phyloP scores from a whole-genome alignment of 495 filamentous ascomycete species.

The Schizothecium vesticola region DNA sequence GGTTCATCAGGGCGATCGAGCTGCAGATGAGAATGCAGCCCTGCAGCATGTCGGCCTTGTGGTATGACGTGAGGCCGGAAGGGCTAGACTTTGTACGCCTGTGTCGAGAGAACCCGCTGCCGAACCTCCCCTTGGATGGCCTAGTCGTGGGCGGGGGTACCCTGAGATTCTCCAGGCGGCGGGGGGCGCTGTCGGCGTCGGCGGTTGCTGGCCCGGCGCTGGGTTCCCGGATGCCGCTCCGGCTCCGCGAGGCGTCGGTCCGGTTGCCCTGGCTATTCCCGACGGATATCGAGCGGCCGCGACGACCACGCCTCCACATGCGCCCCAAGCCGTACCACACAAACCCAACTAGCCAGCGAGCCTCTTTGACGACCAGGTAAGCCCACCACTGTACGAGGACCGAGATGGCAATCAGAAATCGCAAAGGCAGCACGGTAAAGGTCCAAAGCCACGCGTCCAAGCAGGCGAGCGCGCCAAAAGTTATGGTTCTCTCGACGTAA shows the following conservation, averaged over 20 bases:
- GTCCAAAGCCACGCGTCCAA: conserved; percentile 96
- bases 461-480: conserved; percentile 84
- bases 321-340: conserved; percentile 69
- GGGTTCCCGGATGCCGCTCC: conserved; percentile 31
- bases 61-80: conserved; percentile 73
- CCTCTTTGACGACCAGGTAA: conserved; percentile 58
- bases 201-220: conserved; percentile 6
- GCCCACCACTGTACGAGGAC: conserved; percentile 72
- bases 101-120: conserved; percentile 49
- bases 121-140: neutral
- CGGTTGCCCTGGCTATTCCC: conserved; percentile 21
- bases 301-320: conserved; percentile 59
- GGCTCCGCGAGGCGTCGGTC: conserved; percentile 34
- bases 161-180: conserved; percentile 8
- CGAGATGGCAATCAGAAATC: conserved; percentile 77
- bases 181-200: neutral
- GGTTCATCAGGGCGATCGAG: conserved; percentile 78
- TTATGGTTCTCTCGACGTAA: conserved; percentile 76
- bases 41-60: conserved; percentile 94
- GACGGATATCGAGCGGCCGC: conserved; percentile 39
- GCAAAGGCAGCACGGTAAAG: conserved; percentile 87
- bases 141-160: neutral
- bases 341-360: conserved; percentile 61
- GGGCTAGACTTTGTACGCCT: conserved; percentile 76
- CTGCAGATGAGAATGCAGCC: conserved; percentile 79